Evolutionary conservation across 768 basidiomycete species (phyloP), one percentile per base, ranked within the genome.

Genomic region (Hirschioporus abietinus): DNA sequence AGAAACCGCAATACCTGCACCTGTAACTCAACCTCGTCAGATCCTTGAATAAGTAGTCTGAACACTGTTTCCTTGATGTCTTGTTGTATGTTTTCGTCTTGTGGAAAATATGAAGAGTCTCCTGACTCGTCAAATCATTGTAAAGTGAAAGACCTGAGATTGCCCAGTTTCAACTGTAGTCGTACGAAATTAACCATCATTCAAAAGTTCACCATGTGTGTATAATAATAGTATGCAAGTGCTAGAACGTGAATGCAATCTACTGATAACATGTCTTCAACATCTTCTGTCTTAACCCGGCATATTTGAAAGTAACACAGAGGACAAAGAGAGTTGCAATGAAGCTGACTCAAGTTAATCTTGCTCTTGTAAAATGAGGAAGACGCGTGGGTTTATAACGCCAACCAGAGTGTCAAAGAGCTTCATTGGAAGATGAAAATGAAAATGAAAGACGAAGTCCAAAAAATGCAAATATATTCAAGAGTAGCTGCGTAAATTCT

Each of bases 331-430:
- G 60, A 61, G 25, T 61, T 34, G 60, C 60, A 2, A 1, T 12
- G 23, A 61, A 15, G 23, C 60, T 12, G 20, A 61, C 60, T 61
- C 69, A 59, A 65, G 70, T 71, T 66, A 35, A 65, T 93, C 74
- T 96, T 80, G 94, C 93, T 96, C 90, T 84, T 87, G 77, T 93
- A 92, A 96, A 96, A 96, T 96, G 90, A 95, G 93, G 86, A 88
- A 84, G 80, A 80, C 91, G 90, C 88, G 88, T 94, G 76, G 78
- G 75, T 71, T 76, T 68, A 70, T 72, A 81, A 87, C 89, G 89
- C 84, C 86, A 87, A 85, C 89, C 95, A 96, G 95, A 96, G 95
- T 96, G 95, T 96, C 85, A 85, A 85, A 85, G 93, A 96, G 94
- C 95, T 75, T 64, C 57, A 12, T 70, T 65, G 30, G 65, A 24